Evolutionary conservation across 208 protist species (phyloP).

Genomic region (Acanthamoeba quina): DNA sequence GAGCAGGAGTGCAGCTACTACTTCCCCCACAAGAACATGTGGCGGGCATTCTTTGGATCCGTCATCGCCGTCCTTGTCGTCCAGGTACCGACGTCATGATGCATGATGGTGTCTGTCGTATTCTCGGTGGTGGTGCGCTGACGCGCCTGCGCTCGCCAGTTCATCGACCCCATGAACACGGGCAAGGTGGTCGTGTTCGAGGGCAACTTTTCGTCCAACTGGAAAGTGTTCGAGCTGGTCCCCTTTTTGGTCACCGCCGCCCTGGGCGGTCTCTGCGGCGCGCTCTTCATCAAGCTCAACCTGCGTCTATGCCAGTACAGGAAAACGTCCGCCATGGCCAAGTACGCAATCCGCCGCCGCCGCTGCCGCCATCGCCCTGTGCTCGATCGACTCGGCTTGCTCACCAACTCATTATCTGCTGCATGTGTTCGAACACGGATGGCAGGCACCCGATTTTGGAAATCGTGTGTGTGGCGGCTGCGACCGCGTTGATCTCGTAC

Average conservation of each 20-base stretch:
- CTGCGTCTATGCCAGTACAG: not conserved
- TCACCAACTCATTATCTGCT: not conserved
- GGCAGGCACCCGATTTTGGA: conserved; percentile 22
- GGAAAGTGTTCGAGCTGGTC: conserved; percentile 12
- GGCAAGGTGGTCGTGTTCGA: conserved; percentile 39
- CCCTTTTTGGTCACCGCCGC: conserved; percentile 15
- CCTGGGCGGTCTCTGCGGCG: conserved; percentile 14
- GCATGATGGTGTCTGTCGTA: too few species aligned
- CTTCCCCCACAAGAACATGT: conserved; percentile 78
- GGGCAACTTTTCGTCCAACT: conserved; percentile 11
- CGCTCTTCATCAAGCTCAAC: conserved; percentile 67
- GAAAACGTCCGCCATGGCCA: conserved; percentile 6
- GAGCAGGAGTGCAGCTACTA: conserved; percentile 80
- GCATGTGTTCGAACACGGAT: not conserved
- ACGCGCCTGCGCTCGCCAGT: not conserved
- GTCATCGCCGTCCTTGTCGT: conserved; percentile 33
- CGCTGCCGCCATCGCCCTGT: too few species aligned
- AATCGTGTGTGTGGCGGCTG: not conserved
- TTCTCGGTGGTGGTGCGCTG: not conserved
- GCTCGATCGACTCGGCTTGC: not conserved
- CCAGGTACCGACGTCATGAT: not conserved
- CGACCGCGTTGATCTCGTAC: conserved; percentile 13
- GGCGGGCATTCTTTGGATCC: conserved; percentile 54
- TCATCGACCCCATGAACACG: conserved; percentile 47
- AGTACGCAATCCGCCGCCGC: not conserved